These are phyloP conservation scores for Phytophthora sp. DNA, from an alignment of 352 stramenopile genomes.

Conservation along the genomic window DNA sequence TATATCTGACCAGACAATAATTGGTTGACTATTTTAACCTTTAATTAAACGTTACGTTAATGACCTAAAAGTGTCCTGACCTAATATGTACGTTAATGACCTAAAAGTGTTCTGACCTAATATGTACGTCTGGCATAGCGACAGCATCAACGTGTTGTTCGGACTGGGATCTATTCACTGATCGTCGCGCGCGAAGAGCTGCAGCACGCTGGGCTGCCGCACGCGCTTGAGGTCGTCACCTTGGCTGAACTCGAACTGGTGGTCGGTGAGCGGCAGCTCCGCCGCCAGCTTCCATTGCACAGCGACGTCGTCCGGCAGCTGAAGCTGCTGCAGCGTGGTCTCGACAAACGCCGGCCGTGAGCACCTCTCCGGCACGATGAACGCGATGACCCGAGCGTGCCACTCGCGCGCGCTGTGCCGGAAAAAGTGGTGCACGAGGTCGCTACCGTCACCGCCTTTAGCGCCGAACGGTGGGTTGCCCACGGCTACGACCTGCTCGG, in stretches of 20 bases:
- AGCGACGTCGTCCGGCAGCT: not conserved
- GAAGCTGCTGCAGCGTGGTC: slow-evolving; percentile 40
- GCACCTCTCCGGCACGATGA: slow-evolving; percentile 77
- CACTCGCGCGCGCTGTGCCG: slow-evolving; percentile 53
- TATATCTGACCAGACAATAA: too few relatives aligned
- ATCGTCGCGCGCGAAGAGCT: slow-evolving; percentile 32
- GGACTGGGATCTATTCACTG: too few relatives aligned
- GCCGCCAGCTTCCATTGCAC: slow-evolving; percentile 34
- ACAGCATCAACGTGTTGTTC: too few relatives aligned
- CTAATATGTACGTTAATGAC: too few relatives aligned
- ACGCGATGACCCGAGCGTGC: slow-evolving; percentile 57
- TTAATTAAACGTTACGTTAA: too few relatives aligned
- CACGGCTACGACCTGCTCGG: slow-evolving; percentile 39
- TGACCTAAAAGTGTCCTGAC: too few relatives aligned
- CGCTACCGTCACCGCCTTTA: slow-evolving; percentile 25
- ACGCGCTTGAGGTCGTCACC: slow-evolving; percentile 47
- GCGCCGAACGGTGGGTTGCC: slow-evolving; percentile 78
- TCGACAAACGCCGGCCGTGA: slow-evolving; percentile 44
- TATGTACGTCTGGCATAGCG: too few relatives aligned
- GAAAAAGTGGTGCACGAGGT: slow-evolving; percentile 69
- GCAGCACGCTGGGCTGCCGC: slow-evolving; percentile 68
- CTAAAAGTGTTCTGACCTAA: too few relatives aligned
- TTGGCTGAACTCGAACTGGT: slow-evolving; percentile 65
- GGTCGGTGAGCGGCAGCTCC: slow-evolving; percentile 41
- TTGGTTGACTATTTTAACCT: too few relatives aligned